Evolutionary conservation across 2,329 filamentous ascomycete genomes (phyloP), one percentile per base, ranked within the genome.

Genomic region (Aspergillus sp.): DNA sequence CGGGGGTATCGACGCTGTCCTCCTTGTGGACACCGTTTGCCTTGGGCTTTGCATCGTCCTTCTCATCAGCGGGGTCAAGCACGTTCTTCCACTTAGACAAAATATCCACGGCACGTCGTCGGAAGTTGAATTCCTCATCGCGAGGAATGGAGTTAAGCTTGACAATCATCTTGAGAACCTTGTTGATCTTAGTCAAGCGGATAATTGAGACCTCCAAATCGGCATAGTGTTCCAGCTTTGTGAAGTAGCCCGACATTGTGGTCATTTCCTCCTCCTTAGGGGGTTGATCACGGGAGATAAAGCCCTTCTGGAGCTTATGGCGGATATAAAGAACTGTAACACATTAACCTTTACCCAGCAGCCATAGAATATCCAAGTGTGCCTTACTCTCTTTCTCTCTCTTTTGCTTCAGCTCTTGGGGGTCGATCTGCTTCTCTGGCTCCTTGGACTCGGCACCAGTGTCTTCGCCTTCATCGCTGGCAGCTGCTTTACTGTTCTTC

Each of bases 141-240:
- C 84, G 85, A 5, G 90, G 90, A 54, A 98, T 95, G 4, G 77
- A 77, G 35, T 84, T 79, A 7, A 98, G 76, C 73, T 95, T 96
- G 58, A 96, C 74, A 53, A 98, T 93, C 5, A 86, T 90, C 73
- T 94, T 95, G 45, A 98, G 78, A 8, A 98, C 91, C 73, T 98
- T 98, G 81, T 97, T 91, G 69, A 98, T 96, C 77, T 97, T 98
- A 49, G 93, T 98, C 10, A 74, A 76, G 51, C 88, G 83, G 59
- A 97, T 95, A 57, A 96, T 93, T 53, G 83, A 82, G 28, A 87
- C 88, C 64, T 97, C 91, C 5, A 97, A 79, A 52, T 95, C 87
- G 1, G 81, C 65, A 75, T 82, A 85, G 6, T 76, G 79, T 70
- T 98, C 93, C 5, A 98, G 79, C 66, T 94, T 88, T 28, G 76